phyloP scores from a whole-genome alignment of 805 yeast genomes.

The Candida manassasensis region DNA sequence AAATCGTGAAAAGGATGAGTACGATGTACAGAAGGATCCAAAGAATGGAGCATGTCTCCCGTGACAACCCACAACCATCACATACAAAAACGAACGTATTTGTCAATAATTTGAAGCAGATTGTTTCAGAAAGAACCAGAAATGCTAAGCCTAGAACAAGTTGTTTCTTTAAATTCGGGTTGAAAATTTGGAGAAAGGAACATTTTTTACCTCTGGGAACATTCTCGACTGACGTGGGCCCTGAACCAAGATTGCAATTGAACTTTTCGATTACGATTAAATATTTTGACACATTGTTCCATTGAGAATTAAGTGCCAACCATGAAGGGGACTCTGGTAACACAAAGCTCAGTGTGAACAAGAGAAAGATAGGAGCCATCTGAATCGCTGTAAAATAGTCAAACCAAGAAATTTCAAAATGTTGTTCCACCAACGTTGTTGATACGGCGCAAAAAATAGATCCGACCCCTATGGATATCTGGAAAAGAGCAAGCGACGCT shows the following conservation, averaged over 20 bases:
- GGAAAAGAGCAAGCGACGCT: constrained; percentile 19
- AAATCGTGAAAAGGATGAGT: constrained; percentile 35
- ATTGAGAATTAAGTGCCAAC: constrained; percentile 24
- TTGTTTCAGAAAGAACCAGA: constrained; percentile 42
- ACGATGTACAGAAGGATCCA: constrained; percentile 27
- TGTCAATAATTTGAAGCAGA: constrained; percentile 41
- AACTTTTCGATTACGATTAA: constrained; percentile 7
- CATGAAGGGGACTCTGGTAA: constrained; percentile 32
- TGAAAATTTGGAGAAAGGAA: constrained; percentile 28
- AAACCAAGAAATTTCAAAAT: constrained; percentile 11
- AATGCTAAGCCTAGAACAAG: constrained; percentile 32
- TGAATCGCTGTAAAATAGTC: constrained; percentile 11
- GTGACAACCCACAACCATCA: constrained; percentile 43
- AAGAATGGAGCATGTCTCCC: constrained; percentile 25
- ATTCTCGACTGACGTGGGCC: background rate
- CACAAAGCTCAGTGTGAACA: constrained; percentile 15
- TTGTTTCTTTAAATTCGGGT: constrained; percentile 26
- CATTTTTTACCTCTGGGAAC: constrained; percentile 14
- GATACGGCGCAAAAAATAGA: constrained; percentile 14
- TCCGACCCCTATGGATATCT: constrained; percentile 17
- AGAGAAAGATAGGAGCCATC: constrained; percentile 16
- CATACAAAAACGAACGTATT: constrained; percentile 44
- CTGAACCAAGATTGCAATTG: background rate
- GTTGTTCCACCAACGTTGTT: constrained; percentile 12
- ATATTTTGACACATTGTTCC: constrained; percentile 31